These are phyloP conservation scores for Piromyces finnis DNA, from an alignment of 192 early-diverging fungal genomes.

Conservation along the genomic window DNA sequence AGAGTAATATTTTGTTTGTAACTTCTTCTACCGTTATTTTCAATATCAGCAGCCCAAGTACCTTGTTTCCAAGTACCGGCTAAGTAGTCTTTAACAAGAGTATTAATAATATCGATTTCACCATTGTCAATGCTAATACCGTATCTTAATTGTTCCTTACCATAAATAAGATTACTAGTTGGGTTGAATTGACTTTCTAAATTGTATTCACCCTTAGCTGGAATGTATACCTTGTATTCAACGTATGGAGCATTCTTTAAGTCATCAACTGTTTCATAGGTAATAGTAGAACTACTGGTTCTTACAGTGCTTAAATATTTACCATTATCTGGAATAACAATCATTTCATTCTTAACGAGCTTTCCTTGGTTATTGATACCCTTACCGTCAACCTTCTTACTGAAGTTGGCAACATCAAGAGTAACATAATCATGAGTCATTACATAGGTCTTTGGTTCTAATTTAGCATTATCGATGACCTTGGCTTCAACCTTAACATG, in stretches of 20 bases:
- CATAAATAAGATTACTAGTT: not conserved
- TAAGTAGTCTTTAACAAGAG: not conserved
- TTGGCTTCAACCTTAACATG: not conserved
- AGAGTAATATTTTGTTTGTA: not conserved
- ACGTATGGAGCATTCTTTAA: not conserved
- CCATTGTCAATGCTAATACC: not conserved
- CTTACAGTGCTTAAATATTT: not conserved
- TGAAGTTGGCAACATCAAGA: not conserved
- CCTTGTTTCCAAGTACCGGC: not conserved
- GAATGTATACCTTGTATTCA: not conserved
- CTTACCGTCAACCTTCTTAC: not conserved
- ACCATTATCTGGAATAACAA: not conserved
- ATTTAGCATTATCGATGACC: not conserved
- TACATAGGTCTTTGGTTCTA: not conserved
- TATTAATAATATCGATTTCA: not conserved
- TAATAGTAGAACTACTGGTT: not conserved
- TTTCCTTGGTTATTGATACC: not conserved
- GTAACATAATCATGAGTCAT: not conserved
- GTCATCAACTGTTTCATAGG: not conserved
- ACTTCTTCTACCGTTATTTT: not conserved
- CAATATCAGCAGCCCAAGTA: not conserved
- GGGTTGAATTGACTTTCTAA: not conserved
- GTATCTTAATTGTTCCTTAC: not conserved
- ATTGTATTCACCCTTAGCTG: not conserved
- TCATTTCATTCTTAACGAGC: not conserved